phyloP scores from a whole-genome alignment of 1,284 basidiomycete genomes.

The Cryptococcus sp. region DNA sequence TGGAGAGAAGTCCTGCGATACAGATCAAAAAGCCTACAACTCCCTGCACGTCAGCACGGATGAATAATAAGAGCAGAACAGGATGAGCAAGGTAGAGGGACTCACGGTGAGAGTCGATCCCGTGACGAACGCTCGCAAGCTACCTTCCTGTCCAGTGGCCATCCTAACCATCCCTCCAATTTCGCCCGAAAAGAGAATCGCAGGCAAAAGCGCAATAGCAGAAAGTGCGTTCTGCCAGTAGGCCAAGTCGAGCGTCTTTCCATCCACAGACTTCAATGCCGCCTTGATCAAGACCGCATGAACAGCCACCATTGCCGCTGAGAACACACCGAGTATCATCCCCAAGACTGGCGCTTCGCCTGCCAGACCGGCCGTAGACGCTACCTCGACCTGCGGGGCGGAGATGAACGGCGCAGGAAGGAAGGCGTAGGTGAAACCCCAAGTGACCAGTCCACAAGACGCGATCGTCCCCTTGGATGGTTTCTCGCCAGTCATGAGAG shows the following conservation, averaged over 20 bases:
- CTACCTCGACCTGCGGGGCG: conserved; percentile 5
- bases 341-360: conserved; percentile 29
- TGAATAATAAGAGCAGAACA: not conserved
- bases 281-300: conserved; percentile 31
- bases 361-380: not conserved
- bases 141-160: not conserved
- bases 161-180: conserved; percentile 6
- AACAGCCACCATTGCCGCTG: conserved; percentile 20
- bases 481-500: conserved; percentile 12
- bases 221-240: conserved; percentile 25
- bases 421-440: conserved; percentile 24
- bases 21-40: conserved; percentile 24
- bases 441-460: conserved; percentile 24
- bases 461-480: conserved; percentile 18
- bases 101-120: conserved; percentile 18
- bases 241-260: conserved; percentile 20
- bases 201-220: conserved; percentile 11
- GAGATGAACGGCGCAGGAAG: conserved; percentile 17
- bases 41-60: conserved; percentile 10
- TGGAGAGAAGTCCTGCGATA: conserved; percentile 20
- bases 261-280: conserved; percentile 20
- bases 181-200: conserved; percentile 15
- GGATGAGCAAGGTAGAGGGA: not conserved
- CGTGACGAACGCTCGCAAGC: conserved; percentile 10
- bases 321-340: conserved; percentile 22